Conservation (phyloP, 1,284 basidiomycete genomes). For the Acaromyces ingoldii region DNA sequence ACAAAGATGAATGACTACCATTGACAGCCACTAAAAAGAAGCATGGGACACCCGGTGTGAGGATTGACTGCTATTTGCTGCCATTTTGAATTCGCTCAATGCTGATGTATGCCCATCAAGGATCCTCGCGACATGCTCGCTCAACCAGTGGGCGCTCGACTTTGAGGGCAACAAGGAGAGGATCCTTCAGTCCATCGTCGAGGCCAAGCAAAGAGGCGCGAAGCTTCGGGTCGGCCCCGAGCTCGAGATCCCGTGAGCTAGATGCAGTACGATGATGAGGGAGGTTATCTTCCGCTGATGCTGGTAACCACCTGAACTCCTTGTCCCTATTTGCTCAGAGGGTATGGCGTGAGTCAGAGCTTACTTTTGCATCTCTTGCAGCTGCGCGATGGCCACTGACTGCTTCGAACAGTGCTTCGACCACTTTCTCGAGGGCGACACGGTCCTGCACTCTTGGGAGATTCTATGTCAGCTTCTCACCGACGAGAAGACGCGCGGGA, state of each 20-base stretch:
- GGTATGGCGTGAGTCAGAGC: slow-evolving; percentile 20
- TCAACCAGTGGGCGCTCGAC: slow-evolving; percentile 95
- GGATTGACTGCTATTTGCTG: too few relatives aligned
- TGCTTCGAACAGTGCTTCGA: slow-evolving; percentile 36
- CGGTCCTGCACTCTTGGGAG: slow-evolving; percentile 46
- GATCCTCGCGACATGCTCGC: slow-evolving; percentile 61
- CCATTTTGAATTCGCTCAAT: too few relatives aligned
- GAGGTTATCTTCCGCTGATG: slow-evolving; percentile 20
- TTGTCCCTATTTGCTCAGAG: slow-evolving; percentile 13
- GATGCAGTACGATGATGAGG: neutral
- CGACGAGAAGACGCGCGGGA: slow-evolving; percentile 33
- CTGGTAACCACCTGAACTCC: too few relatives aligned
- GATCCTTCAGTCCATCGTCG: slow-evolving; percentile 78
- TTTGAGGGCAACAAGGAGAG: slow-evolving; percentile 78
- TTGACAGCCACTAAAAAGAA: too few relatives aligned
- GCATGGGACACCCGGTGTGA: too few relatives aligned
- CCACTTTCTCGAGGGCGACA: slow-evolving; percentile 44
- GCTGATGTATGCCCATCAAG: slow-evolving; percentile 10
- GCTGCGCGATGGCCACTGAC: too few relatives aligned
- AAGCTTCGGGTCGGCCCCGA: slow-evolving; percentile 94
- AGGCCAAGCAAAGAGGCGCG: slow-evolving; percentile 84
- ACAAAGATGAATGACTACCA: too few relatives aligned
- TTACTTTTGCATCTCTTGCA: neutral
- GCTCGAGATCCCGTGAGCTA: slow-evolving; percentile 84
- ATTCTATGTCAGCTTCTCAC: slow-evolving; percentile 41